Conservation (phyloP, 495 filamentous ascomycete genomes). For the Trichoderma erinaceum region DNA sequence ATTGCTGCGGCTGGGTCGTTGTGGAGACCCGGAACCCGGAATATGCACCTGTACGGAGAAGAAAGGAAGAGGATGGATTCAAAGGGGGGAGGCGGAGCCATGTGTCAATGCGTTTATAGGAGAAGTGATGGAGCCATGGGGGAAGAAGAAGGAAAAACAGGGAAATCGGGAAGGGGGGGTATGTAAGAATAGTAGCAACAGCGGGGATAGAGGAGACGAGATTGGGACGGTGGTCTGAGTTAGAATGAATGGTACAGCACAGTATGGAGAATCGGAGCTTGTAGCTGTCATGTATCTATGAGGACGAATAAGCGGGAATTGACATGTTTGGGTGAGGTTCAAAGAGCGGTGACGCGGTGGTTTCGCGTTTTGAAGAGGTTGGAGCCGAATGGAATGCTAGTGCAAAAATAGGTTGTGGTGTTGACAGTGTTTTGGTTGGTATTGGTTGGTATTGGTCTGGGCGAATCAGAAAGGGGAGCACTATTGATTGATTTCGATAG, state of each 20-base stretch:
- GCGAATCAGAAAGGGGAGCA: too few species aligned
- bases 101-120: not conserved
- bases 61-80: not conserved
- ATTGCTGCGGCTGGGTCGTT: not conserved
- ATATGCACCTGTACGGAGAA: slow-evolving; percentile 2
- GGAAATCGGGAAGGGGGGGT: not conserved
- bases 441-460: too few species aligned
- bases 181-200: not conserved
- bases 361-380: too few species aligned
- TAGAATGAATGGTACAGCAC: not conserved
- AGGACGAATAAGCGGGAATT: not conserved
- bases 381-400: not conserved
- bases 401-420: not conserved
- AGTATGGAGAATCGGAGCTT: not conserved
- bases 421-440: not conserved
- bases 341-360: too few species aligned
- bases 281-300: not conserved
- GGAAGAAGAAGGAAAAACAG: not conserved
- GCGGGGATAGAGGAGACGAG: not conserved
- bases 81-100: not conserved
- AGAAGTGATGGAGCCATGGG: not conserved
- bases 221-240: not conserved
- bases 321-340: not conserved
- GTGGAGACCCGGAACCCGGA: slow-evolving; percentile 5
- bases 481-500: too few species aligned